These are phyloP conservation scores for Stagonosporopsis chrysanthemi DNA, from an alignment of 2,329 filamentous ascomycete species.

Conservation along the genomic window DNA sequence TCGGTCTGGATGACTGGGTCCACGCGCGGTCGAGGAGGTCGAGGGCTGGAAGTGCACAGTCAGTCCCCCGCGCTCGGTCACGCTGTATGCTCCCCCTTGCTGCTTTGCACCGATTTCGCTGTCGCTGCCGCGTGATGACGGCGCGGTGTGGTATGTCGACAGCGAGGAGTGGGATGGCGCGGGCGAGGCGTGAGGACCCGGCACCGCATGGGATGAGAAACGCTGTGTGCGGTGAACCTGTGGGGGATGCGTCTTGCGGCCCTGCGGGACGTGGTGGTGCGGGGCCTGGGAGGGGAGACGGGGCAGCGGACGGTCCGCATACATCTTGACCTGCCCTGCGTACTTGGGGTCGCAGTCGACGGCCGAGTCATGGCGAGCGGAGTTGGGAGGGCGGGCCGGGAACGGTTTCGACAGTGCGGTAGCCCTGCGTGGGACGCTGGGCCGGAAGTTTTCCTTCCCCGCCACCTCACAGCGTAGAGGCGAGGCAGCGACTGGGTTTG, in stretches of 20 bases:
- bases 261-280: not conserved
- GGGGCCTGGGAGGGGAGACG: not conserved
- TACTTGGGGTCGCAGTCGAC: not conserved
- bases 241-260: not conserved
- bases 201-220: not conserved
- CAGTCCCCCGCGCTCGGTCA: not conserved
- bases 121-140: not conserved
- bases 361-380: conserved; percentile 10
- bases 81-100: not conserved
- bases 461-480: not conserved
- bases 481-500: not conserved
- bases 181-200: not conserved
- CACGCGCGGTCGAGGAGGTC: not conserved
- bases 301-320: not conserved
- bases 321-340: not conserved
- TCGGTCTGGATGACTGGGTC: not conserved
- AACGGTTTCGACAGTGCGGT: not conserved
- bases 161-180: not conserved
- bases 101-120: not conserved
- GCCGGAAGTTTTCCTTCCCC: not conserved
- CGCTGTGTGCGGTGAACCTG: conserved; percentile 4
- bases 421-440: not conserved
- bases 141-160: not conserved
- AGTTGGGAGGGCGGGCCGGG: not conserved
- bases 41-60: not conserved